Conservation (phyloP, 805 yeast species). For the Wickerhamomyces queroliae region DNA sequence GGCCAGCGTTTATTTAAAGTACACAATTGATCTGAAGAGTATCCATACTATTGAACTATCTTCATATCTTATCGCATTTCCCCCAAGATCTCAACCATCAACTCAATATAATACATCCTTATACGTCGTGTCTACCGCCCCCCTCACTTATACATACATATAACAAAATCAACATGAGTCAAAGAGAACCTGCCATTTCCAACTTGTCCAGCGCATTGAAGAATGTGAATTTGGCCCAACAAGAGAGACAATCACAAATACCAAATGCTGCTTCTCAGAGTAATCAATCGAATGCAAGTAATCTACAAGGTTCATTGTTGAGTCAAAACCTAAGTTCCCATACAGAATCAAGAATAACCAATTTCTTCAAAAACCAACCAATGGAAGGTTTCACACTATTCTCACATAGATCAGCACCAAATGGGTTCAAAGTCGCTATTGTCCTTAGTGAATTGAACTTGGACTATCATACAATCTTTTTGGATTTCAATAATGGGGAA, state of each 20-base stretch:
- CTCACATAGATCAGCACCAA: slow-evolving; percentile 87
- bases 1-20: too few relatives aligned
- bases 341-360: slow-evolving; percentile 54
- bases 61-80: too few relatives aligned
- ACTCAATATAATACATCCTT: too few relatives aligned
- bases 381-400: slow-evolving; percentile 77
- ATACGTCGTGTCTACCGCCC: too few relatives aligned
- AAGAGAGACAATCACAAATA: slow-evolving; percentile 2
- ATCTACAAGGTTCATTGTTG: not conserved
- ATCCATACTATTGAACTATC: too few relatives aligned
- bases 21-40: too few relatives aligned
- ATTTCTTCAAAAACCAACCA: slow-evolving; percentile 73
- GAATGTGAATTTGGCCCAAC: not conserved
- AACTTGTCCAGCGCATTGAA: slow-evolving; percentile 2
- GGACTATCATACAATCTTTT: slow-evolving; percentile 72
- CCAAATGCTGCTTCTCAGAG: not conserved
- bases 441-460: slow-evolving; percentile 78
- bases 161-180: not conserved
- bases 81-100: too few relatives aligned
- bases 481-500: slow-evolving; percentile 85
- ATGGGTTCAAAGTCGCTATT: slow-evolving; percentile 94
- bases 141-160: not conserved
- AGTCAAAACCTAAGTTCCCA: slow-evolving; percentile 33
- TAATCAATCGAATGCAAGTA: not conserved
- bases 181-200: slow-evolving; percentile 5